Evolutionary conservation across 495 filamentous ascomycete species (phyloP).

Genomic region (Glonium stellatum): DNA sequence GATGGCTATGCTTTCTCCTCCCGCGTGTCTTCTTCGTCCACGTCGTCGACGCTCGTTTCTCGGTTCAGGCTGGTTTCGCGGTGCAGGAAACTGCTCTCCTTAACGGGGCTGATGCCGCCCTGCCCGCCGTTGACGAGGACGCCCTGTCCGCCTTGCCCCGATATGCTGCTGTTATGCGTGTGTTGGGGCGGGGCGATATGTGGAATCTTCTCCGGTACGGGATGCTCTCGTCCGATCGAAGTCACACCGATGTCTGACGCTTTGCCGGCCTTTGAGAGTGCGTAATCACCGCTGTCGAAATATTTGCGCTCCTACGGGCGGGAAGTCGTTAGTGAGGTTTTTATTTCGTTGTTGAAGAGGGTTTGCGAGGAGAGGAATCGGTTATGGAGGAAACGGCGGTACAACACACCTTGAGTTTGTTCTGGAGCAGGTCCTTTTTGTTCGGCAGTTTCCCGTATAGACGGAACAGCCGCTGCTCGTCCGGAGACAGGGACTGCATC

Average conservation of each 20-base stretch:
- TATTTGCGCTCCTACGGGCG: constrained; percentile 84
- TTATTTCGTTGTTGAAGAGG: constrained; percentile 1
- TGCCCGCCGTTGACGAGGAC: constrained; percentile 35
- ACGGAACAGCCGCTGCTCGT: constrained; percentile 91
- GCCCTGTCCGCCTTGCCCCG: constrained; percentile 42
- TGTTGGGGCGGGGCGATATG: constrained; percentile 66
- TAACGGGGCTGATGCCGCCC: constrained; percentile 65
- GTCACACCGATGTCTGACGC: constrained; percentile 90
- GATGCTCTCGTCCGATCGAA: constrained; percentile 87
- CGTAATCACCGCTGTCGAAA: constrained; percentile 97
- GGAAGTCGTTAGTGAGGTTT: constrained; percentile 13
- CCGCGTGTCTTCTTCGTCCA: constrained; percentile 39
- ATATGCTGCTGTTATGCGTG: constrained; percentile 32
- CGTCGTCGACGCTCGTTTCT: constrained; percentile 65
- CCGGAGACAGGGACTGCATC: constrained; percentile 69
- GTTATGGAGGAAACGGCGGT: constrained; percentile 5
- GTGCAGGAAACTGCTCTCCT: constrained; percentile 78
- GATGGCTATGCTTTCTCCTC: constrained; percentile 28
- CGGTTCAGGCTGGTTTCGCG: constrained; percentile 70
- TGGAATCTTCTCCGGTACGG: constrained; percentile 92
- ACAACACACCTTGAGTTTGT: constrained; percentile 71
- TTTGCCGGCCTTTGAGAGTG: constrained; percentile 96
- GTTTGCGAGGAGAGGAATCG: not conserved
- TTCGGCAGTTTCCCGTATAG: constrained; percentile 95
- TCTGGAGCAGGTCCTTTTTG: constrained; percentile 93